These are phyloP conservation scores for Pythium myriotylum DNA, from an alignment of 352 stramenopile species.

Conservation along the genomic window DNA sequence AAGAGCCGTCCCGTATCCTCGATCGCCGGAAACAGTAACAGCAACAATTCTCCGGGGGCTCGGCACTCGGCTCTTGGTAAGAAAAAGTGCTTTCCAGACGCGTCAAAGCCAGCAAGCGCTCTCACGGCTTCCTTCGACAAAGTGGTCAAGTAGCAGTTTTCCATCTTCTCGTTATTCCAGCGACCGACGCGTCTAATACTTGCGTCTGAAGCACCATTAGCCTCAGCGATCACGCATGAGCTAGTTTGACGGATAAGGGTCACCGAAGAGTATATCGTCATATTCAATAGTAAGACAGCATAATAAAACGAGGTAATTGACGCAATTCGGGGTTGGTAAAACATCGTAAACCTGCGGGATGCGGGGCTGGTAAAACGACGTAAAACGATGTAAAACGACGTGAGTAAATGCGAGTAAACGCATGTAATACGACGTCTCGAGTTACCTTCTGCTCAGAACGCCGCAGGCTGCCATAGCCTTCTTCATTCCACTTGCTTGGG, in stretches of 20 bases:
- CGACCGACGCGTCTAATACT: conserved; percentile 8
- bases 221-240: conserved; percentile 16
- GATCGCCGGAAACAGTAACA: neutral
- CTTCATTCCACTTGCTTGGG: too few species aligned
- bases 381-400: too few species aligned
- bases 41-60: neutral
- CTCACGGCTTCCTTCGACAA: neutral
- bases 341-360: too few species aligned
- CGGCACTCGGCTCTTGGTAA: neutral
- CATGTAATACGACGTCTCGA: too few species aligned
- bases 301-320: too few species aligned
- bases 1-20: neutral
- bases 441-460: too few species aligned
- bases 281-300: too few species aligned
- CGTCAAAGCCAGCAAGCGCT: conserved; percentile 2
- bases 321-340: too few species aligned
- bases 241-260: conserved; percentile 10
- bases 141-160: conserved; percentile 12
- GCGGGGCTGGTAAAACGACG: too few species aligned
- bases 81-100: neutral
- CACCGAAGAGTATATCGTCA: too few species aligned
- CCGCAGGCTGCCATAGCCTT: too few species aligned
- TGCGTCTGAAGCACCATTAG: neutral
- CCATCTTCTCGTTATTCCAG: conserved; percentile 17
- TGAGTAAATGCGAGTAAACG: too few species aligned